Conservation (phyloP, 139 green algal species). For the Chlamydomonas sphaeroides region DNA sequence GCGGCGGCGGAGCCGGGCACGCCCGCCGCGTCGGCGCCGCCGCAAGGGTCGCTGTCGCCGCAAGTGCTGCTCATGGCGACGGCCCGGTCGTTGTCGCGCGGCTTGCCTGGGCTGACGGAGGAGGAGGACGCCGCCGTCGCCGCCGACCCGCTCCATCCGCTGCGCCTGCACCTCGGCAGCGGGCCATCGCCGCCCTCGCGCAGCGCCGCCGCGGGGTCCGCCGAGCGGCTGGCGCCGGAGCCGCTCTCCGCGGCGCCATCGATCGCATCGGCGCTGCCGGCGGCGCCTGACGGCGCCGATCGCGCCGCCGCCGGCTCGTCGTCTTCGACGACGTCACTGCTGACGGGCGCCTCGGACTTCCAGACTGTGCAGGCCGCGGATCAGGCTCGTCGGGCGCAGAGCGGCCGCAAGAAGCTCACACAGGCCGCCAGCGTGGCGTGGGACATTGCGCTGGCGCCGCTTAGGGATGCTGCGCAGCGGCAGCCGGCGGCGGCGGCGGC, state of each 20-base stretch:
- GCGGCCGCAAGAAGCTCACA: not conserved
- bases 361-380: constrained; percentile 22
- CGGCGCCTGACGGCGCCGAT: not conserved
- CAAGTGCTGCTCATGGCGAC: constrained; percentile 12
- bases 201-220: too few relatives aligned
- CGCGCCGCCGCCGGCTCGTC: not conserved
- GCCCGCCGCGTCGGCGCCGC: not conserved
- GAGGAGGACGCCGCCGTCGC: not conserved
- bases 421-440: not conserved
- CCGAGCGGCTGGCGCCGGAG: too few relatives aligned
- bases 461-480: not conserved
- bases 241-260: not conserved
- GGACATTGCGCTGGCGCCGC: constrained; percentile 25
- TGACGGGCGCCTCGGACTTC: not conserved
- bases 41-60: not conserved
- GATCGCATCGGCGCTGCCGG: not conserved
- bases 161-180: too few relatives aligned
- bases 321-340: not conserved
- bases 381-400: constrained; percentile 22
- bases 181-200: too few relatives aligned
- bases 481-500: too few relatives aligned
- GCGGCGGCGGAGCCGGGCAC: not conserved
- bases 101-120: not conserved
- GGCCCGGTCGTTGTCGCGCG: not conserved
- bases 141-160: too few relatives aligned